Percentiles rank a stretch among this genome's conserved stretches.
Conservation (phyloP, 441 rosid genomes). For the Geranium incanum region DNA sequence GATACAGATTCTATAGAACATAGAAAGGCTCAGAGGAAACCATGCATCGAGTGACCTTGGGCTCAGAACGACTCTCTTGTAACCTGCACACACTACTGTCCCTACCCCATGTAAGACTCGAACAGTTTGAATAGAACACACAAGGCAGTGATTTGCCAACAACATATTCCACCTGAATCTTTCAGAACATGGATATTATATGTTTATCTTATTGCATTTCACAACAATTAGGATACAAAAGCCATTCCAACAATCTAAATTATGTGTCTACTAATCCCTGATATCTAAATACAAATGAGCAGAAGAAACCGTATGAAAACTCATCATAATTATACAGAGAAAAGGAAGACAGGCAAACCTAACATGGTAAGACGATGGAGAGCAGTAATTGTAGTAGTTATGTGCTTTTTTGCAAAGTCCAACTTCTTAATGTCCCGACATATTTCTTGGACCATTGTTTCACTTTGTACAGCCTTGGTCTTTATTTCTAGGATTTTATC, state of each 20-base stretch:
- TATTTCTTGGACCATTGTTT: slow-evolving; percentile 98
- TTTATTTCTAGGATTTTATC: slow-evolving; percentile 91
- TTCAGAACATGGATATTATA: background rate
- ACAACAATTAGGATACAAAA: background rate
- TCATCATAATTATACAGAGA: background rate
- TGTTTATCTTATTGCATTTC: background rate
- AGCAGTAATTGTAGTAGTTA: slow-evolving; percentile 96
- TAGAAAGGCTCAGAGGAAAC: background rate
- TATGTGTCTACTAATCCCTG: background rate
- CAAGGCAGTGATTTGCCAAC: background rate
- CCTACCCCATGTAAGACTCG: background rate
- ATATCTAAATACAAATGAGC: background rate
- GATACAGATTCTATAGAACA: background rate
- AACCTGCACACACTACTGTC: background rate
- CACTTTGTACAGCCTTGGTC: slow-evolving; percentile 98
- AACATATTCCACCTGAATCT: background rate
- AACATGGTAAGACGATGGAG: slow-evolving; percentile 99
- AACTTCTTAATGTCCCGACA: slow-evolving; percentile 98
- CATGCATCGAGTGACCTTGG: background rate
- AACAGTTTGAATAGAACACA: slow-evolving; percentile 2
- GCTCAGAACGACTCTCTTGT: background rate
- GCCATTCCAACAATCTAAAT: background rate
- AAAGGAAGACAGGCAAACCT: slow-evolving; percentile 43
- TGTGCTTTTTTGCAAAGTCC: slow-evolving; percentile 99
- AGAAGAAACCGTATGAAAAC: slow-evolving; percentile 6